Conservation (phyloP, 2,329 filamentous ascomycete species). For the Neofusicoccum sp. region DNA sequence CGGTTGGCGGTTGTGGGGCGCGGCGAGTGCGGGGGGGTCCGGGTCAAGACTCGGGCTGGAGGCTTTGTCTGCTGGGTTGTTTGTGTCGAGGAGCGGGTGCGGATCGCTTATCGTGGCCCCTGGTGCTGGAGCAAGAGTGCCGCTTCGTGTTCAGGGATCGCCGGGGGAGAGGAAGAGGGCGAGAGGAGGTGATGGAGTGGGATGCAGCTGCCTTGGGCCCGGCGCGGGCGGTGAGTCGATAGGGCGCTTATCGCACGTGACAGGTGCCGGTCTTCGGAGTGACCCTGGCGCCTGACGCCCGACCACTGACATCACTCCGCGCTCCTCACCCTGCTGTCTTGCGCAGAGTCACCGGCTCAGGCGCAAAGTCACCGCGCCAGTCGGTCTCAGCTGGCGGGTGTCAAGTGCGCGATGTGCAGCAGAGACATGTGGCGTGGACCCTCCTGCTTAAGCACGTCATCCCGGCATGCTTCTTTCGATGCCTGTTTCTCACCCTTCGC, state of each 20-base stretch:
- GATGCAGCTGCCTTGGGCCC: constrained; percentile 12
- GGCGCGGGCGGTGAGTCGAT: constrained; percentile 1
- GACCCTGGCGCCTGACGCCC: constrained; percentile 8
- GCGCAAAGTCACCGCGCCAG: background rate
- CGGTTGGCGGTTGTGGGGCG: constrained; percentile 17
- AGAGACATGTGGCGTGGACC: background rate
- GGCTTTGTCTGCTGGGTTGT: constrained; percentile 3
- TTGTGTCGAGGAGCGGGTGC: background rate
- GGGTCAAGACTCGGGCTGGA: background rate
- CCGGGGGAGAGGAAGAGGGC: constrained; percentile 18
- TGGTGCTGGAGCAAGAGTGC: background rate
- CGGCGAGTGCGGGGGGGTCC: constrained; percentile 11
- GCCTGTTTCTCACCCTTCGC: background rate
- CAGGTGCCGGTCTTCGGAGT: background rate
- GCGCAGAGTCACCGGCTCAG: background rate
- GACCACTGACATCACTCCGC: constrained; percentile 4
- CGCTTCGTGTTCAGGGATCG: background rate
- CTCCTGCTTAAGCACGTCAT: constrained; percentile 6
- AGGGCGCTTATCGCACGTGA: constrained; percentile 7
- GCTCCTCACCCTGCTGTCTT: background rate
- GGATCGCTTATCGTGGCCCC: background rate
- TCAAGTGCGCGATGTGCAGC: background rate
- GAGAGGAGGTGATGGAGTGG: constrained; percentile 16
- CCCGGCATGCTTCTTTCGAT: background rate
- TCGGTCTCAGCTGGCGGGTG: background rate